A percentile compares a stretch with the other conserved stretches of the same genome.
phyloP scores from a whole-genome alignment of 441 rosid species.

The Euphorbia schlechtendalii region DNA sequence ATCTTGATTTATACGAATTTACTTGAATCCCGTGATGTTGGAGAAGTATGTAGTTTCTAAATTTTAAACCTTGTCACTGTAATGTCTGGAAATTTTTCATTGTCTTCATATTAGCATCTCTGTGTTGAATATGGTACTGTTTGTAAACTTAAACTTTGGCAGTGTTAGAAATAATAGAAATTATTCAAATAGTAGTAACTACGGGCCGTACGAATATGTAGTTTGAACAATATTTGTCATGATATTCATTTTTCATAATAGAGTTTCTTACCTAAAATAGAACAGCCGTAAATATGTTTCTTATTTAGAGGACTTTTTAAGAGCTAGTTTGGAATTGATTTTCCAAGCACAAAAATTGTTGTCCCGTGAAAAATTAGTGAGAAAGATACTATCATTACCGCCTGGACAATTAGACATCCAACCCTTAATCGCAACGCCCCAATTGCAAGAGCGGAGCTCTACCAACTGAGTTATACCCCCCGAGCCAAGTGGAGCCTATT shows the following conservation, averaged over 20 bases:
- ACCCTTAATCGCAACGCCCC: no score
- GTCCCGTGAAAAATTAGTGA: no score
- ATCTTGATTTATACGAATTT: slow-evolving; percentile 23
- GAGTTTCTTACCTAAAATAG: no score
- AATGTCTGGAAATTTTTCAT: background rate
- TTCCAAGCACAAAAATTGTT: no score
- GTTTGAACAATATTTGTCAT: no score
- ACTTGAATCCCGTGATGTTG: background rate
- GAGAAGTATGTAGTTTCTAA: background rate
- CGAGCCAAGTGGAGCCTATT: slow-evolving; percentile 3
- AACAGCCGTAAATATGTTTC: no score
- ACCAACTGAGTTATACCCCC: background rate
- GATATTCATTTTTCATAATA: no score
- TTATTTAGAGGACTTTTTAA: no score
- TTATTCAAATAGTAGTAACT: background rate
- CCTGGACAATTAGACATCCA: no score
- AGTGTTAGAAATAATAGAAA: background rate
- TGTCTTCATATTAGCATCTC: background rate
- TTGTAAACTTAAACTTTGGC: background rate
- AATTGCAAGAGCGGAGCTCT: background rate
- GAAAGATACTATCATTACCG: no score
- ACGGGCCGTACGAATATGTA: no score
- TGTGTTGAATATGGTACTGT: background rate
- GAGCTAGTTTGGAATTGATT: no score
- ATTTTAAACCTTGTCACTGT: background rate